These are phyloP conservation scores for Rhodomyrtus psidioides DNA, from an alignment of 441 rosid genomes.

Conservation along the genomic window DNA sequence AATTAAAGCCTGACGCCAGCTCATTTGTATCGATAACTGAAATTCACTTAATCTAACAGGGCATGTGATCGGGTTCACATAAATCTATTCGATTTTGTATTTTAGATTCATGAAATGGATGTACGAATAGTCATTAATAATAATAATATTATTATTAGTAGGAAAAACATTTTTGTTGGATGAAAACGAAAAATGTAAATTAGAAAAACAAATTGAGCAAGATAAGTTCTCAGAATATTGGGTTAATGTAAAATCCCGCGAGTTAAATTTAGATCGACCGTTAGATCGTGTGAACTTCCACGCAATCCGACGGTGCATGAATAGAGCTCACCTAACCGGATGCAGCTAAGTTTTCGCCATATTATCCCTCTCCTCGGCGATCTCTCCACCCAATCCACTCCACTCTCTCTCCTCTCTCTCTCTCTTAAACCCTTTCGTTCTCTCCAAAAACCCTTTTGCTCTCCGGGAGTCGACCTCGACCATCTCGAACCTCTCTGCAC, in stretches of 20 bases:
- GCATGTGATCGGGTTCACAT: too few species aligned
- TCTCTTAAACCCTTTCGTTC: neutral
- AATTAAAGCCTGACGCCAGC: too few species aligned
- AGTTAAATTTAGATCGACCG: neutral
- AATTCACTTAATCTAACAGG: too few species aligned
- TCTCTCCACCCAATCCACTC: neutral
- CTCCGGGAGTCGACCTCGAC: neutral
- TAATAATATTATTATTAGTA: neutral
- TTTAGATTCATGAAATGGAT: too few species aligned
- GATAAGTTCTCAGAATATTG: neutral
- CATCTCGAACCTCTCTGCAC: neutral
- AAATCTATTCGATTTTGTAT: too few species aligned
- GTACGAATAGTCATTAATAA: too few species aligned
- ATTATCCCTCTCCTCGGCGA: neutral
- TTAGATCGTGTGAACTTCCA: rapidly evolving
- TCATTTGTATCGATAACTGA: too few species aligned
- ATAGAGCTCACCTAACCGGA: neutral
- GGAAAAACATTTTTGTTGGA: neutral
- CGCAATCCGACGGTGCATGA: neutral
- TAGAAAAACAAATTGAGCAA: neutral
- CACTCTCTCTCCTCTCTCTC: neutral
- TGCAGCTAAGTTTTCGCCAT: neutral
- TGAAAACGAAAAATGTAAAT: neutral
- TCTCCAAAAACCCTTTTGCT: neutral
- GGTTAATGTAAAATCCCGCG: neutral